Percentiles rank a stretch among this genome's conserved stretches.
Conservation (phyloP, 805 yeast species). For the Yarrowia sp. region DNA sequence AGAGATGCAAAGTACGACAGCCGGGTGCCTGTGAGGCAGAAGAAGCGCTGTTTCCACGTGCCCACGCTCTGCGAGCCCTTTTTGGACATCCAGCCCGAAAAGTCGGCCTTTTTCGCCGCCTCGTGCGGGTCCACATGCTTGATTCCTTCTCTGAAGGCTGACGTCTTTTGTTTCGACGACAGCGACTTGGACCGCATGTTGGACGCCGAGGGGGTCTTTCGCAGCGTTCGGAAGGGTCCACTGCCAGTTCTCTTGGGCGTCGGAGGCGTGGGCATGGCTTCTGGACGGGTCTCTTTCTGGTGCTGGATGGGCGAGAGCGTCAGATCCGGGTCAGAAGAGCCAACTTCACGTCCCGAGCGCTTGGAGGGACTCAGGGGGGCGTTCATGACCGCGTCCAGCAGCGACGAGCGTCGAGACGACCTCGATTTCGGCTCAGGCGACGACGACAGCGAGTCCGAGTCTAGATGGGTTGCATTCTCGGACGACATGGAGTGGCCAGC, state of each 20-base stretch:
- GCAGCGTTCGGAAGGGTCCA: slow-evolving; percentile 21
- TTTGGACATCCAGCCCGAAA: slow-evolving; percentile 96
- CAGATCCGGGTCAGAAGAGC: slow-evolving; percentile 31
- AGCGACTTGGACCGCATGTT: slow-evolving; percentile 21
- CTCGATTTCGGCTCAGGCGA: slow-evolving; percentile 29
- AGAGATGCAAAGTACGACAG: slow-evolving; percentile 83
- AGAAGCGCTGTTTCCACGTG: slow-evolving; percentile 89
- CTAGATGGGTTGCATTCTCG: slow-evolving; percentile 21
- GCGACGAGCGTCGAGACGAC: slow-evolving; percentile 24
- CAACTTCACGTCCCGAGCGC: slow-evolving; percentile 2
- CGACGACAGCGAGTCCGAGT: slow-evolving; percentile 21
- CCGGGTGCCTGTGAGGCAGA: slow-evolving; percentile 90
- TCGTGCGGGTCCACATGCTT: slow-evolving; percentile 75
- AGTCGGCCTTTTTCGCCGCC: slow-evolving; percentile 75
- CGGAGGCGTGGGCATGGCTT: slow-evolving; percentile 26
- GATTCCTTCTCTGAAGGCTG: slow-evolving; percentile 75
- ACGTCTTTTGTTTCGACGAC: slow-evolving; percentile 50
- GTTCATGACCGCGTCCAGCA: slow-evolving; percentile 37
- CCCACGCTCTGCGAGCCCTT: slow-evolving; percentile 83
- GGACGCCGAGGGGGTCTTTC: slow-evolving; percentile 35
- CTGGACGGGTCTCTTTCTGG: slow-evolving; percentile 3
- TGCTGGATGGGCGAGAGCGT: slow-evolving; percentile 28
- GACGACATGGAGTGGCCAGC: slow-evolving; percentile 26
- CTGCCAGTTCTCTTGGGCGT: slow-evolving; percentile 32
- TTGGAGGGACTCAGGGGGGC: slow-evolving; percentile 30